Conservation (phyloP, 2,329 filamentous ascomycete species). For the Colletotrichum lini region DNA sequence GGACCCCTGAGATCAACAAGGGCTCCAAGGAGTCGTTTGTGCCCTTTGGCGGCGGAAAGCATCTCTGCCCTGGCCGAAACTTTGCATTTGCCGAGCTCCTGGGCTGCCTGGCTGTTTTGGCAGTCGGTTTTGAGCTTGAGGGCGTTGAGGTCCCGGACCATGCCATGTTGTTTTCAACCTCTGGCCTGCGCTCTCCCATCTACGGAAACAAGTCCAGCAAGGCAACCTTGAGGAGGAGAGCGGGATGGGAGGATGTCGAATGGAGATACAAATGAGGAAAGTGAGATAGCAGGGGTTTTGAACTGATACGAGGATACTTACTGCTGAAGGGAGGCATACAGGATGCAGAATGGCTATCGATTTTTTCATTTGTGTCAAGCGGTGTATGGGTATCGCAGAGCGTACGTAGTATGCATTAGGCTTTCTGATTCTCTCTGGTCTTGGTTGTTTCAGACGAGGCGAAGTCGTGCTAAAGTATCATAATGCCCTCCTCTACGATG, state of each 20-base stretch:
- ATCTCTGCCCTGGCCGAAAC: conserved; percentile 52
- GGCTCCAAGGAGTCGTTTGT: conserved; percentile 48
- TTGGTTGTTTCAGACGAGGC: background rate
- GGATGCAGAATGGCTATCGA: background rate
- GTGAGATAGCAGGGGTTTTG: background rate
- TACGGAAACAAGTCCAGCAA: conserved; percentile 34
- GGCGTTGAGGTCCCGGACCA: conserved; percentile 44
- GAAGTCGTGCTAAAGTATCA: background rate
- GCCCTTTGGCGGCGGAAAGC: conserved; percentile 52
- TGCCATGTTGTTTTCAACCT: conserved; percentile 32
- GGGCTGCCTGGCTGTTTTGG: conserved; percentile 44
- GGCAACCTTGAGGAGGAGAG: conserved; percentile 41
- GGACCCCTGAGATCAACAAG: conserved; percentile 13
- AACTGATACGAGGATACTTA: background rate
- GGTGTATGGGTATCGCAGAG: background rate
- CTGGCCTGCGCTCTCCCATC: conserved; percentile 35
- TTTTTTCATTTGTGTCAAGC: background rate
- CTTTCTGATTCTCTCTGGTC: background rate
- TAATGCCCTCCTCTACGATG: background rate
- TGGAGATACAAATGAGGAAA: conserved; percentile 43
- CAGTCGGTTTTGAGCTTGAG: conserved; percentile 46
- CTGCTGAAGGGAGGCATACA: background rate
- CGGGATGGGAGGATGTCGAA: conserved; percentile 47
- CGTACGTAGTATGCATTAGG: background rate
- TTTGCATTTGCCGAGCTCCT: conserved; percentile 52